phyloP scores from a whole-genome alignment of 495 filamentous ascomycete genomes.

The Mytilinidion resinicola region DNA sequence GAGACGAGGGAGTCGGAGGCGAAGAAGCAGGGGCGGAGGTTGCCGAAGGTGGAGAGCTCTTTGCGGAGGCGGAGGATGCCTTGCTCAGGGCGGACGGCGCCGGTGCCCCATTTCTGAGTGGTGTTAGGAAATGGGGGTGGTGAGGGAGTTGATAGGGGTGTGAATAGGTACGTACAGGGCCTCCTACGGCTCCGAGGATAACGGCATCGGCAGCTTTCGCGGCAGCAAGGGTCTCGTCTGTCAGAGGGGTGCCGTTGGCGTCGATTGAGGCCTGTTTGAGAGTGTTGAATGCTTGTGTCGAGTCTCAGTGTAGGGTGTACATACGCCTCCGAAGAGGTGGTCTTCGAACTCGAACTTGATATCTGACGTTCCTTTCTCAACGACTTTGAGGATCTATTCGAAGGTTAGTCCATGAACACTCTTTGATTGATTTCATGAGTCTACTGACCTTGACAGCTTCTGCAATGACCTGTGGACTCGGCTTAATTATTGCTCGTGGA shows the following conservation, averaged over 20 bases:
- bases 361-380: conserved; percentile 62
- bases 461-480: conserved; percentile 44
- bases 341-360: conserved; percentile 86
- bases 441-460: conserved; percentile 75
- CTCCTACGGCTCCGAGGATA: conserved; percentile 90
- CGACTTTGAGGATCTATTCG: conserved; percentile 61
- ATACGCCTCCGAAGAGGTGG: conserved; percentile 87
- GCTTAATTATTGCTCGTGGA: conserved; percentile 5
- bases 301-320: conserved; percentile 34
- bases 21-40: conserved; percentile 97
- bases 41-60: conserved; percentile 89
- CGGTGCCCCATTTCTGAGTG: conserved; percentile 80
- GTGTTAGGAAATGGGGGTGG: conserved; percentile 3
- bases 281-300: background rate
- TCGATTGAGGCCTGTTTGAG: conserved; percentile 74
- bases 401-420: background rate
- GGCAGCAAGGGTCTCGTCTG: conserved; percentile 75
- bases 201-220: conserved; percentile 89
- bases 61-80: conserved; percentile 90
- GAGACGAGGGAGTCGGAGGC: conserved; percentile 83
- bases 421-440: background rate
- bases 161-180: conserved; percentile 54
- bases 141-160: background rate
- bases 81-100: conserved; percentile 85
- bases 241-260: conserved; percentile 67